Conservation (phyloP, 306 rosid species). For the Cucurbita maxima region DNA sequence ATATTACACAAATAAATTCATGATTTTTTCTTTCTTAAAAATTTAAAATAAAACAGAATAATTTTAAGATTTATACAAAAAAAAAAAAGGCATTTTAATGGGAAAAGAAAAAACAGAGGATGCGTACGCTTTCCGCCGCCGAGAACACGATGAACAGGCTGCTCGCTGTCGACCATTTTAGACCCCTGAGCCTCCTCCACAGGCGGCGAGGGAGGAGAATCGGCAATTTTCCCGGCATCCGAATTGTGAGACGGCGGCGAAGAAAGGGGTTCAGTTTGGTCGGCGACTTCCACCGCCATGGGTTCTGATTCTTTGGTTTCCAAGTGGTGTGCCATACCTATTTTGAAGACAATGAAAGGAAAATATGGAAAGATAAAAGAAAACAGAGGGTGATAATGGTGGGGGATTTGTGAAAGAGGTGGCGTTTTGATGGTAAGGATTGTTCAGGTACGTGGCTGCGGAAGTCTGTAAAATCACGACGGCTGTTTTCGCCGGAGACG, state of each 20-base stretch:
- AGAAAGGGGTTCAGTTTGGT: background rate
- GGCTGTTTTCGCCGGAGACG: background rate
- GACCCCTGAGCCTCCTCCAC: conserved; percentile 23
- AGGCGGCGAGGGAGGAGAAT: conserved; percentile 8
- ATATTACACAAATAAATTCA: too few species aligned
- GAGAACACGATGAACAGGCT: conserved; percentile 45
- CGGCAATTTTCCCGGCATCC: conserved; percentile 19
- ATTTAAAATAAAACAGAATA: too few species aligned
- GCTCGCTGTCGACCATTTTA: conserved; percentile 47
- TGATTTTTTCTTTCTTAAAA: too few species aligned
- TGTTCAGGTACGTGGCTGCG: background rate
- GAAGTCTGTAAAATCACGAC: background rate
- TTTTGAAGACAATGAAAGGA: too few species aligned
- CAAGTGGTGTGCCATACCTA: background rate
- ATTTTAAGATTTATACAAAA: too few species aligned
- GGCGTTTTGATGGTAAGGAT: background rate
- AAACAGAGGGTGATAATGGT: background rate
- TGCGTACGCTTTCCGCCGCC: conserved; percentile 67
- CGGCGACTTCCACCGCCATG: conserved; percentile 17
- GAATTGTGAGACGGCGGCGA: conserved; percentile 25
- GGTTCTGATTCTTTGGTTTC: background rate
- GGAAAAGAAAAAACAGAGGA: background rate
- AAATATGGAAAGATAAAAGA: background rate
- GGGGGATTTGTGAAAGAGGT: background rate
- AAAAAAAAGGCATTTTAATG: too few species aligned